These are phyloP conservation scores for Rubus parviflorus DNA, from an alignment of 306 rosid species.

Conservation along the genomic window DNA sequence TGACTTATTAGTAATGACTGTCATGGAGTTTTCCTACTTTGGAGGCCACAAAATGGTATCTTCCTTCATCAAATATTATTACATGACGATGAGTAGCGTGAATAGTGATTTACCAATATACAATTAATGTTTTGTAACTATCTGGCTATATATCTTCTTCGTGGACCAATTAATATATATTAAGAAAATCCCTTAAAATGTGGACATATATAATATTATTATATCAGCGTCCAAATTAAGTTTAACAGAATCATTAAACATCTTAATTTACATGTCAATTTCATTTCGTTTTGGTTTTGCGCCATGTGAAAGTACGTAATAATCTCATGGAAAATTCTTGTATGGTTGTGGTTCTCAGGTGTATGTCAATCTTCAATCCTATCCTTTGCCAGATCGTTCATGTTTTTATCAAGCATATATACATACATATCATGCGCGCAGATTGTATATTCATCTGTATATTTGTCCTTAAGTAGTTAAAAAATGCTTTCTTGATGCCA, in stretches of 20 bases:
- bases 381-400: background rate
- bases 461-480: background rate
- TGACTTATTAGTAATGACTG: slow-evolving; percentile 12
- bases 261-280: background rate
- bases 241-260: background rate
- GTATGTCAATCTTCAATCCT: background rate
- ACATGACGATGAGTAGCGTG: background rate
- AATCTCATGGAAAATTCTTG: background rate
- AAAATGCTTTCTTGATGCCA: background rate
- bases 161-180: background rate
- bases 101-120: background rate
- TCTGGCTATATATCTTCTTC: slow-evolving; percentile 3
- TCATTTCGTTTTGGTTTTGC: background rate
- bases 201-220: background rate
- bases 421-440: background rate
- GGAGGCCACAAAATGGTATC: slow-evolving; percentile 31
- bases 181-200: background rate
- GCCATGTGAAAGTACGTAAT: background rate
- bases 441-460: slow-evolving; percentile 4
- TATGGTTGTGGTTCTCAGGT: slow-evolving; percentile 4
- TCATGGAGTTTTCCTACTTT: slow-evolving; percentile 27
- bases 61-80: background rate
- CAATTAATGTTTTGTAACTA: background rate
- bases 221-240: background rate
- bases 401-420: background rate